Base-by-base conservation (phyloP, 2,329 filamentous ascomycete species). In the Ploettnerulaceae sp. region DNA sequence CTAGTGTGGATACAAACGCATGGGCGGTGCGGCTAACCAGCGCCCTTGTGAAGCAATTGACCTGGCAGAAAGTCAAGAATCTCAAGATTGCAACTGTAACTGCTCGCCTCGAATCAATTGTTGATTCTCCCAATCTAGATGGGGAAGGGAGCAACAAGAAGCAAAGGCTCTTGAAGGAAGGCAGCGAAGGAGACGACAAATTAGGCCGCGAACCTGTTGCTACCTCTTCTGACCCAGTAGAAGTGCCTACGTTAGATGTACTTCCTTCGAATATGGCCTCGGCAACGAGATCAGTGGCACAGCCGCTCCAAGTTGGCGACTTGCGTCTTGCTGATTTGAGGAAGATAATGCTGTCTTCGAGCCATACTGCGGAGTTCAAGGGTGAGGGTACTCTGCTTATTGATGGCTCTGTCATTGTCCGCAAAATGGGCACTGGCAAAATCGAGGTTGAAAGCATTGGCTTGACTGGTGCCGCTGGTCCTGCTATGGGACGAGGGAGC, bases 1-100 rank as follows among this genome's bases (percentile, higher is more conserved):
- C 91, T 9, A 96, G 90, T 61, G 91, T 97, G 32, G 93, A 98
- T 64, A 97, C 91, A 4, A 96, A 97, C 64, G 90, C 93, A 3
- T 98, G 94, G 93, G 84, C 87, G 18, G 86, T 98, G 50, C 95
- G 90, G 66, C 76, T 98, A 14, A 89, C 88, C 38, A 87, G 91
- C 57, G 72, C 79, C 34, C 79, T 98, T 15, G 86, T 95, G 49
- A 88, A 88, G 67, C 85, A 85, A 57, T 75, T 98, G 49, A 88
- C 87, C 61, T 97, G 93, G 93, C 93, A 97, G 69, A 90, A 88
- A 48, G 89, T 97, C 18, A 83, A 89, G 46, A 89, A 86, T 2
- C 72, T 97, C 6, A 86, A 89, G 29, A 88, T 98, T 47, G 91
- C 95, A 12, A 94, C 91, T n/a, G 75, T 98, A 45, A 94, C 89